Evolutionary conservation across 495 filamentous ascomycete species (phyloP), one percentile per base, ranked within the genome.

Genomic region (Penicillium macrosclerotiorum): DNA sequence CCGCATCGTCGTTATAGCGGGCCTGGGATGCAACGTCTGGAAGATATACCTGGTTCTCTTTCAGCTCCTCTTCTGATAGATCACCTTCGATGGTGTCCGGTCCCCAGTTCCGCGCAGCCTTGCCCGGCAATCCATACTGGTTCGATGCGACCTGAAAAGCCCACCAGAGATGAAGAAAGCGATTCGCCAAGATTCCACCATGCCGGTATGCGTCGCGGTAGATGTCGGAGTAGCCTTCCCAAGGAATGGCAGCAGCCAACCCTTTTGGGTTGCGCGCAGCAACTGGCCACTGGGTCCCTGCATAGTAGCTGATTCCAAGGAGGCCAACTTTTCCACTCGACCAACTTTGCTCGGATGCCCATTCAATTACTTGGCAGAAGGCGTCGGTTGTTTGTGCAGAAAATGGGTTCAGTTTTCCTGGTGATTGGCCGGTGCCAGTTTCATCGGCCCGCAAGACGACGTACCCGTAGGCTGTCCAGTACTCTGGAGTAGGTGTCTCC

Each of bases 101-200:
- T 0, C 66, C 66, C 60, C 64, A 65, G 37, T 67, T 64, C 16
- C 58, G 49, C 2, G 55, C 54, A 2, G 62, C 54, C 7, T 55
- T 52, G 9, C 66, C 64, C 17, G 60, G 55, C 3, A 77, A 57
- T 8, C 83, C 82, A 51, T 87, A 87, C 60, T 87, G 83, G 52
- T 85, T 84, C 3, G 42, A 38, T 0, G 57, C 49, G 4, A 84
- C 78, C 59, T 85, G 81, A 0, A 80, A 66, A 57, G 81, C 68
- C 81, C 81, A 85, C 80, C 80, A 84, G 40, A 79, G 75, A 17
- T 68, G 57, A 47, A 85, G 81, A 55, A 84, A 85, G 2, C 57
- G 59, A 54, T 84, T 78, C 0, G 76, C 80, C 20, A 83, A 59
- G 32, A 87, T 84, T 2, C 83, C 83, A 1, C 83, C 83, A 45